A percentile compares a stretch with the other conserved stretches of the same genome.
phyloP scores from a whole-genome alignment of 495 filamentous ascomycete species.

The Neurospora sp. region DNA sequence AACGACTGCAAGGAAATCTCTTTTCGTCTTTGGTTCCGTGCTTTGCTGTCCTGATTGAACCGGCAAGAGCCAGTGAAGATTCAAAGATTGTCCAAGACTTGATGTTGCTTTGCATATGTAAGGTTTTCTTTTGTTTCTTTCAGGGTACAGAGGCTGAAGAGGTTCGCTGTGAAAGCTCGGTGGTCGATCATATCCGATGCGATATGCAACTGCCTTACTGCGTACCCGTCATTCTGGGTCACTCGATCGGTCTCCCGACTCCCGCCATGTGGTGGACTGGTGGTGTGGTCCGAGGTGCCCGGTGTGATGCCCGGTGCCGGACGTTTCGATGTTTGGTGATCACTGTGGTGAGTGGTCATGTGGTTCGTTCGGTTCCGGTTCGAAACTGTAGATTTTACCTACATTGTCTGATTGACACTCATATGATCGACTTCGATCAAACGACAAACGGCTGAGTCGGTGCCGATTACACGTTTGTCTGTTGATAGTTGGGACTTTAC shows the following conservation, averaged over 20 bases:
- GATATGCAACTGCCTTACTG: background rate
- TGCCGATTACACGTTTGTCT: background rate
- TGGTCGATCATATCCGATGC: background rate
- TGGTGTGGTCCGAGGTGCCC: background rate
- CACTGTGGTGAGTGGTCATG: background rate
- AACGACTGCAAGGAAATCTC: background rate
- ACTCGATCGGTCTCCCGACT: background rate
- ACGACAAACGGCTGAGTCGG: background rate
- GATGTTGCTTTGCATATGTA: background rate
- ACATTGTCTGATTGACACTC: background rate
- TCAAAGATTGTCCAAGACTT: background rate
- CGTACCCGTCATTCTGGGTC: background rate
- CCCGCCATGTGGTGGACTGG: background rate
- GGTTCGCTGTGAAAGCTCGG: background rate
- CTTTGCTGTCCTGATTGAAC: background rate
- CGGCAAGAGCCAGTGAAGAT: background rate
- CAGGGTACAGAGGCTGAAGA: background rate
- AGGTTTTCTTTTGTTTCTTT: background rate
- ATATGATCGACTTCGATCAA: background rate
- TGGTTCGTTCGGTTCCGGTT: background rate
- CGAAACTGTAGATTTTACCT: background rate
- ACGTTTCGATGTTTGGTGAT: background rate
- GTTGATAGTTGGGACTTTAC: background rate
- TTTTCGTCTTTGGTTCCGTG: background rate
- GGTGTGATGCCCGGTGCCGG: background rate